These are phyloP conservation scores for Aspergillus ibericus DNA, from an alignment of 2,329 filamentous ascomycete species.

Conservation along the genomic window DNA sequence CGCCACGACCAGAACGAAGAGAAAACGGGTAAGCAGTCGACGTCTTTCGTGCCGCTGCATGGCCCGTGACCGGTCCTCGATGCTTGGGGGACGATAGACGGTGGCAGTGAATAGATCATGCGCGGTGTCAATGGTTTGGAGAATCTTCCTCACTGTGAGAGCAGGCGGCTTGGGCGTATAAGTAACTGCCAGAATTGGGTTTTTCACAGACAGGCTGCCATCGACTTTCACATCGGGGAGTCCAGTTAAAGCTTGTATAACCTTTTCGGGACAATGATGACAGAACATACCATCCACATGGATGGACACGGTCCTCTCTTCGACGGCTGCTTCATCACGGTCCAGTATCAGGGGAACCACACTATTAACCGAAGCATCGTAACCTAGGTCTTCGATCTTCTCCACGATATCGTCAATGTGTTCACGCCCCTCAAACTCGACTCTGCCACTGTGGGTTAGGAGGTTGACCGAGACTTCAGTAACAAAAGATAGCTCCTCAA, in stretches of 20 bases:
- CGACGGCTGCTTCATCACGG: constrained; percentile 17
- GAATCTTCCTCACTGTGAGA: constrained; percentile 74
- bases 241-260: constrained; percentile 37
- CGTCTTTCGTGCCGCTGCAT: constrained; percentile 71
- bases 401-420: constrained; percentile 49
- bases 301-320: constrained; percentile 62
- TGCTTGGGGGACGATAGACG: constrained; percentile 75
- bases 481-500: constrained; percentile 50
- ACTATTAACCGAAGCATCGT: constrained; percentile 61
- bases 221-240: constrained; percentile 50
- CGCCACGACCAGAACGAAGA: constrained; percentile 67
- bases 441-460: constrained; percentile 50
- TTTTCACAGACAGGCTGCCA: constrained; percentile 54
- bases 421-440: constrained; percentile 51
- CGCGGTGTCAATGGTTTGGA: constrained; percentile 64
- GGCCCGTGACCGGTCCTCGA: constrained; percentile 75
- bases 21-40: constrained; percentile 67
- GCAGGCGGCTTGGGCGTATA: constrained; percentile 68
- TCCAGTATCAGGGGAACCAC: constrained; percentile 32
- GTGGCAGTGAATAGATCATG: constrained; percentile 67
- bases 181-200: constrained; percentile 67
- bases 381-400: constrained; percentile 61
- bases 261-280: constrained; percentile 62
- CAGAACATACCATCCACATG: constrained; percentile 73
- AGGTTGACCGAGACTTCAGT: constrained; percentile 52